Percentiles rank a stretch among this genome's conserved stretches.
phyloP scores from a whole-genome alignment of 441 rosid genomes.

The Caryocar brasiliense region DNA sequence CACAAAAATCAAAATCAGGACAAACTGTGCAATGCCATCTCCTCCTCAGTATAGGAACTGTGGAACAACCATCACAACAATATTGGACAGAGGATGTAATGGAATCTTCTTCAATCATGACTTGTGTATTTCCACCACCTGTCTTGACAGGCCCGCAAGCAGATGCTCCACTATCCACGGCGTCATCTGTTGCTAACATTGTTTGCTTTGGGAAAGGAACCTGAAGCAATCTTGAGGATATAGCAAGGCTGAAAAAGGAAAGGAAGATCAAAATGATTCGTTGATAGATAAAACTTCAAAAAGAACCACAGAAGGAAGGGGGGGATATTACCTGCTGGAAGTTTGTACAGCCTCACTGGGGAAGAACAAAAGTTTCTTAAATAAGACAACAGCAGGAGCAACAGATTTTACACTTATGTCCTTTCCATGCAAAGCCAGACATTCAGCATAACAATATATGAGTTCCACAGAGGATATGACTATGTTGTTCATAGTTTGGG shows the following conservation, averaged over 20 bases:
- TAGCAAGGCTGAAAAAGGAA: slow-evolving; percentile 72
- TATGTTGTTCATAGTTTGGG: slow-evolving; percentile 91
- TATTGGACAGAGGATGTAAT: slow-evolving; percentile 95
- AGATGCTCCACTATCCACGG: slow-evolving; percentile 52
- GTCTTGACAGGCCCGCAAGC: slow-evolving; percentile 51
- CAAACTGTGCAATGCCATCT: slow-evolving; percentile 99
- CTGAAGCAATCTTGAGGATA: slow-evolving; percentile 97
- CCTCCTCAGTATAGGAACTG: slow-evolving; percentile 90
- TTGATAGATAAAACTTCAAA: slow-evolving; percentile 6
- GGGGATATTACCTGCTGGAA: slow-evolving; percentile 79
- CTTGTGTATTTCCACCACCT: slow-evolving; percentile 63
- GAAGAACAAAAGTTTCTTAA: slow-evolving; percentile 81
- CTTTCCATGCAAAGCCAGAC: slow-evolving; percentile 81
- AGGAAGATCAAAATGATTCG: slow-evolving; percentile 13
- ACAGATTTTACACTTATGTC: slow-evolving; percentile 57
- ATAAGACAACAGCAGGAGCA: slow-evolving; percentile 81
- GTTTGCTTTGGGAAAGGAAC: slow-evolving; percentile 99
- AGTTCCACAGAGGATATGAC: slow-evolving; percentile 94
- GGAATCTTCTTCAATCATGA: slow-evolving; percentile 96
- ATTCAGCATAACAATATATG: slow-evolving; percentile 94
- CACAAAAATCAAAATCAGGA: slow-evolving; percentile 98
- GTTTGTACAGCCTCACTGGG: slow-evolving; percentile 88
- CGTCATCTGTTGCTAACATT: slow-evolving; percentile 83
- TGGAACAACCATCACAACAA: slow-evolving; percentile 99
- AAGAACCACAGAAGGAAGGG: slow-evolving; percentile 1